Base-by-base conservation (phyloP, 495 filamentous ascomycete species). In the Gamarada debralockiae region DNA sequence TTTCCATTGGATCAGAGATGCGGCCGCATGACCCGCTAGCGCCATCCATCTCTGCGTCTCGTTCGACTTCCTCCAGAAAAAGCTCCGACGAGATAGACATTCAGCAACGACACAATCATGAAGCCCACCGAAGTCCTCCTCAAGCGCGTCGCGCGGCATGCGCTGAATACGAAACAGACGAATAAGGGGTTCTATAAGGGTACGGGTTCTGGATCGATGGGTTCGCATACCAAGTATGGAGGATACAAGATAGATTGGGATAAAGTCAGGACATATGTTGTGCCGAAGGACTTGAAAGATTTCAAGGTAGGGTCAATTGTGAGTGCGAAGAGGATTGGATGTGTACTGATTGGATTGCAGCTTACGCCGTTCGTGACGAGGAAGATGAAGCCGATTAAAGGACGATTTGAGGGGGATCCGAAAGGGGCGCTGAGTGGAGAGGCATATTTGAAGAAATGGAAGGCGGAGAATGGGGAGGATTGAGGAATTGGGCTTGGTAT, bases 101-200 rank as follows among this genome's bases (percentile, higher is more conserved):
- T 17, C 29, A 29, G n/a, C n/a, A 36, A 27, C 15, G 18, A 34
- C 31, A 39, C 36, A 59, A 65, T 53, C 20, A 82, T 83, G 80
- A 76, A 86, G 69, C 87, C 92, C 14, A 86, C 92, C 17, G 70
- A 81, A 51, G 65, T 78, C 31, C 84, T 96, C 67, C 76, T 80
- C 58, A 74, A 75, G 66, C 76, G 77, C 42, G 60, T 89, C 48
- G 83, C 87, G 63, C 83, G 85, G 47, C 73, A 88, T 38, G 73
- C 75, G 17, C 76, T 98, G 49, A 96, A 87, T 3, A 97, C 93
- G 55, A 98, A 98, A 72, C 82, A 88, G 67, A 83, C 89, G 72
- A 86, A 86, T 65, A 90, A 91, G 67, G 93, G 89, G 44, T 98
- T 84, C 80, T 97, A 97, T 81, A 97, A 97, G 75, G 95, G 95